Evolutionary conservation across 2,329 filamentous ascomycete species (phyloP).

Genomic region (Aspergillus sp.): DNA sequence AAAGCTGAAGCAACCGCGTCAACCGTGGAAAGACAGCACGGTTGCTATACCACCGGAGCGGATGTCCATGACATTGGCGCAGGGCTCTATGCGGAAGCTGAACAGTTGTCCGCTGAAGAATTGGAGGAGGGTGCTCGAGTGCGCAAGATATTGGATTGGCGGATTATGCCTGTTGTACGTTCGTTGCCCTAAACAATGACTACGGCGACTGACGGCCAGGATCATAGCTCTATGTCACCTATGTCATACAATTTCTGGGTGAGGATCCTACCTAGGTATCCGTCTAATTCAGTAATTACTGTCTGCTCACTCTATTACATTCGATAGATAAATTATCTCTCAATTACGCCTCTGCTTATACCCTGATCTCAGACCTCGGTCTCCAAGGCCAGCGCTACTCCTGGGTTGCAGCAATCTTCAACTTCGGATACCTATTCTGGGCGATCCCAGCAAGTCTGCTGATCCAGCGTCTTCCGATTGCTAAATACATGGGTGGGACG

Average conservation of each 20-base stretch:
- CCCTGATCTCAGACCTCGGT: slow-evolving; percentile 34
- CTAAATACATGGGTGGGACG: slow-evolving; percentile 35
- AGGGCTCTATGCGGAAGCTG: slow-evolving; percentile 39
- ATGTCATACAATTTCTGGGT: slow-evolving; percentile 42
- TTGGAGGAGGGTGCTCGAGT: slow-evolving; percentile 38
- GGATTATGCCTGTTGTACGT: slow-evolving; percentile 41
- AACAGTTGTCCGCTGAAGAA: slow-evolving; percentile 37
- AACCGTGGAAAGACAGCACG: not conserved
- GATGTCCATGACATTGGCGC: slow-evolving; percentile 35
- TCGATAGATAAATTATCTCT: slow-evolving; percentile 21
- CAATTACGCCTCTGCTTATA: slow-evolving; percentile 35
- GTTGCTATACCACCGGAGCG: slow-evolving; percentile 12
- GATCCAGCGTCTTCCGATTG: slow-evolving; percentile 37
- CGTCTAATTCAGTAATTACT: too few relatives aligned
- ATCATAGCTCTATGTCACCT: slow-evolving; percentile 27
- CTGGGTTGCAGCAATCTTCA: slow-evolving; percentile 39
- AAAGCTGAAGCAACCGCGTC: slow-evolving; percentile 5
- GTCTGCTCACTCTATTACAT: too few relatives aligned
- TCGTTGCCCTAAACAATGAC: too few relatives aligned
- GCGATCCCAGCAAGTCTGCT: slow-evolving; percentile 35
- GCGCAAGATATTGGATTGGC: slow-evolving; percentile 38
- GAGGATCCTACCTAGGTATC: not conserved
- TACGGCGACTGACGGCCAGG: slow-evolving; percentile 12
- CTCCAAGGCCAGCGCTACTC: slow-evolving; percentile 38
- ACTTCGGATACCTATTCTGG: slow-evolving; percentile 38